These are phyloP conservation scores for Rhodotorula toruloides DNA, from an alignment of 768 basidiomycete genomes.

Conservation along the genomic window DNA sequence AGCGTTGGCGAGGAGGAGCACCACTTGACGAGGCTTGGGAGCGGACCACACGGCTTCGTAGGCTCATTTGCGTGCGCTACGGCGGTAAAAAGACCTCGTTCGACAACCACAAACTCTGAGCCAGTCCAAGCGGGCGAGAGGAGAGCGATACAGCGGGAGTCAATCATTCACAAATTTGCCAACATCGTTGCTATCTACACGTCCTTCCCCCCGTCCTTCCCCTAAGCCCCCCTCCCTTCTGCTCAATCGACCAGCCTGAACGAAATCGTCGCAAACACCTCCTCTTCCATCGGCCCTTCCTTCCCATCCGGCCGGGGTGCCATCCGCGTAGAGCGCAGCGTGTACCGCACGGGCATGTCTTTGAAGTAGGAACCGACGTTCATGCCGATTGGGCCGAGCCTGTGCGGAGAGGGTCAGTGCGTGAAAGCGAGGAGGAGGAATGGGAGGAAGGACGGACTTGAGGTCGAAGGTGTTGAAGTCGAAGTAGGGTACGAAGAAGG, in stretches of 20 bases:
- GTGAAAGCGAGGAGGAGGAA: neutral
- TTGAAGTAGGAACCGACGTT: constrained; percentile 33
- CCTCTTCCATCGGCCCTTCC: constrained; percentile 32
- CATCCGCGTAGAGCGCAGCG: constrained; percentile 39
- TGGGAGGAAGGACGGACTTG: constrained; percentile 7
- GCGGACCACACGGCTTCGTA: too few relatives aligned
- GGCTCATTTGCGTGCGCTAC: too few relatives aligned
- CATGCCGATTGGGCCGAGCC: constrained; percentile 36
- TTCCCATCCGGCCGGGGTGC: constrained; percentile 15
- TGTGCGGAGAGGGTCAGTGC: neutral
- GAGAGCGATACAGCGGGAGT: too few relatives aligned
- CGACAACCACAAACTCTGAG: too few relatives aligned
- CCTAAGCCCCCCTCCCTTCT: neutral
- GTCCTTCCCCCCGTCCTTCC: neutral
- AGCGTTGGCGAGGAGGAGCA: too few relatives aligned
- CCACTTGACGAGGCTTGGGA: too few relatives aligned
- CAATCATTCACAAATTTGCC: neutral
- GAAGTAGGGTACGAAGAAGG: constrained; percentile 31
- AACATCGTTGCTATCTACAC: neutral
- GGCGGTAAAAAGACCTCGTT: too few relatives aligned
- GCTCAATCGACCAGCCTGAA: constrained; percentile 39
- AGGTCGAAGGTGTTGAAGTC: constrained; percentile 25
- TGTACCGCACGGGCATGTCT: constrained; percentile 42
- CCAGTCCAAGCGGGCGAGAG: too few relatives aligned
- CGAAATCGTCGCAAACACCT: constrained; percentile 40